Evolutionary conservation across 768 basidiomycete genomes (phyloP).

Genomic region (Boletus rufocinnamomeus): DNA sequence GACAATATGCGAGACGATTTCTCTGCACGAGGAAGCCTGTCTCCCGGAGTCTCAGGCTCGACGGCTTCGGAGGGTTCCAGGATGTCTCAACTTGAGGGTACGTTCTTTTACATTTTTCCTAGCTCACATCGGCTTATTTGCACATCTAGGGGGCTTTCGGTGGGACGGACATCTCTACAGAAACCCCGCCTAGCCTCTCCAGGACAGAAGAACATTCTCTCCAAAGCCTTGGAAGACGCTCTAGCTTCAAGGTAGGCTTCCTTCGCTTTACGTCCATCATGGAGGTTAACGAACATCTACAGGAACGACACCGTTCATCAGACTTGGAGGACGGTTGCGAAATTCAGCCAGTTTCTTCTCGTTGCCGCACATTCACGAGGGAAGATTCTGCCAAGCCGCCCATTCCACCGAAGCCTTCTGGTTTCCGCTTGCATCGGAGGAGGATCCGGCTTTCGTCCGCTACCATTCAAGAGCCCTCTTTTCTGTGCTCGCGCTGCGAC

Average conservation of each 20-base stretch:
- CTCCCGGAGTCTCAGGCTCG: not conserved
- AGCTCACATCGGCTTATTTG: not conserved
- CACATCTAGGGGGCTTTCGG: not conserved
- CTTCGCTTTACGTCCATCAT: not conserved
- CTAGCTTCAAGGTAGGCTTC: not conserved
- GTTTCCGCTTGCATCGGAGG: not conserved
- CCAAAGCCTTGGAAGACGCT: not conserved
- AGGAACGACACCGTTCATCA: not conserved
- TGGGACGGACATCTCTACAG: not conserved
- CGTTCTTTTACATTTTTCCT: not conserved
- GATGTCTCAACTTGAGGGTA: conserved; percentile 9
- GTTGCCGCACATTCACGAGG: not conserved
- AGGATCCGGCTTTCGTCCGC: not conserved
- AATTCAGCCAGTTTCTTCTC: not conserved
- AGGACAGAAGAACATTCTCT: not conserved
- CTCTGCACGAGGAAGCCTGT: not conserved
- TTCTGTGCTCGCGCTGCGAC: conserved; percentile 8
- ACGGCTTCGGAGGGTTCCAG: conserved; percentile 10
- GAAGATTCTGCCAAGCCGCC: conserved; percentile 1
- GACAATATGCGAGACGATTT: not conserved
- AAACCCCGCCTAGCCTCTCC: not conserved
- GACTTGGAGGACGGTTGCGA: not conserved
- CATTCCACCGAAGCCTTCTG: conserved; percentile 7
- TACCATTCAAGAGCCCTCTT: not conserved
- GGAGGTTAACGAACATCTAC: not conserved